These are phyloP conservation scores for Clonostachys sp. DNA, from an alignment of 2,329 filamentous ascomycete genomes.

Conservation along the genomic window DNA sequence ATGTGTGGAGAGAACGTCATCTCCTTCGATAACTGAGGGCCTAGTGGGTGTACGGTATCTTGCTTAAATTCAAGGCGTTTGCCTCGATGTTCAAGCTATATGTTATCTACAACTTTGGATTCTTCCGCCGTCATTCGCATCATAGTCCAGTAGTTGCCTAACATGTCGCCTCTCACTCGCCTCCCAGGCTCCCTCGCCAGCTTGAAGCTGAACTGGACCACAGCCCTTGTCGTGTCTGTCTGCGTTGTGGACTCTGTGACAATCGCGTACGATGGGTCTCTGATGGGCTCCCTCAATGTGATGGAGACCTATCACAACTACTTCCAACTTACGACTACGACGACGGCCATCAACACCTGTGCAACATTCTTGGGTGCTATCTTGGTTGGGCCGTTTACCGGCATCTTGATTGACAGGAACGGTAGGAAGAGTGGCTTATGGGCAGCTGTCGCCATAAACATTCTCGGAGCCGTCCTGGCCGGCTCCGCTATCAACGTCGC, in stretches of 20 bases:
- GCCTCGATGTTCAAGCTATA: too few species aligned
- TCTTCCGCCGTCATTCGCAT: too few species aligned
- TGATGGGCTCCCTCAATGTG: slow-evolving; percentile 51
- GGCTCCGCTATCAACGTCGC: slow-evolving; percentile 29
- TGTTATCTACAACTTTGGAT: too few species aligned
- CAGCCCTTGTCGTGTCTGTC: slow-evolving; percentile 5
- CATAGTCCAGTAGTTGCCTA: too few species aligned
- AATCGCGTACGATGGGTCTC: slow-evolving; percentile 34
- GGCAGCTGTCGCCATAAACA: slow-evolving; percentile 15
- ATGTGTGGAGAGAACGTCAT: too few species aligned
- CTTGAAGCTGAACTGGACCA: too few species aligned
- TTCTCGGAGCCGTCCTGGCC: slow-evolving; percentile 25
- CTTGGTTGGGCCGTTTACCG: slow-evolving; percentile 32
- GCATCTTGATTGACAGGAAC: slow-evolving; percentile 29
- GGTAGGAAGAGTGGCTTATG: slow-evolving; percentile 24
- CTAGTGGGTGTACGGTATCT: too few species aligned
- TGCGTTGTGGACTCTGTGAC: slow-evolving; percentile 18
- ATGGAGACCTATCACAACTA: slow-evolving; percentile 47
- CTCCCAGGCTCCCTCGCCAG: too few species aligned
- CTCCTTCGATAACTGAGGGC: too few species aligned
- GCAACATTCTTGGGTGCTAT: slow-evolving; percentile 42
- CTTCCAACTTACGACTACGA: slow-evolving; percentile 42
- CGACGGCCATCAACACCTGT: slow-evolving; percentile 44
- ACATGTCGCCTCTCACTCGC: too few species aligned
- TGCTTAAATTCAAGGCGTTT: too few species aligned